phyloP scores from a whole-genome alignment of 805 yeast species.

The Nakazawaea ishiwadae region DNA sequence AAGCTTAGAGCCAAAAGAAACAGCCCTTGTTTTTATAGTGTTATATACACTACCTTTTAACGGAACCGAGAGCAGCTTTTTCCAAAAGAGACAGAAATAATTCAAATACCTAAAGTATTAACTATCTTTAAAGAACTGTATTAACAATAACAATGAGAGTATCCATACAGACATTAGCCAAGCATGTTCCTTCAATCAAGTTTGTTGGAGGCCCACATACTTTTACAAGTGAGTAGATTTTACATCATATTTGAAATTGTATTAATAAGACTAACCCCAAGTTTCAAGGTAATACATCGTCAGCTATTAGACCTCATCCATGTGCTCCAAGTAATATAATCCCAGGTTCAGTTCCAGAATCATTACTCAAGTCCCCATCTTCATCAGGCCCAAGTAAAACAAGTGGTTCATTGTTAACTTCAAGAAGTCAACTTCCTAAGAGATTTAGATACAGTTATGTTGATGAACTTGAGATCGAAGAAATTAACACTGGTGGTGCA shows the following conservation, averaged over 20 bases:
- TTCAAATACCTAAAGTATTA: too few species aligned
- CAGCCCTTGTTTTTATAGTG: too few species aligned
- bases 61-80: too few species aligned
- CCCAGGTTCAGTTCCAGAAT: slow-evolving; percentile 17
- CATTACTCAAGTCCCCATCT: too few species aligned
- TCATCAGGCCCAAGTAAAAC: too few species aligned
- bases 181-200: slow-evolving; percentile 69
- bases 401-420: slow-evolving; percentile 26
- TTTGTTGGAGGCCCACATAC: slow-evolving; percentile 81
- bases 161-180: slow-evolving; percentile 23
- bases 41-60: too few species aligned
- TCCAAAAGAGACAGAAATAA: too few species aligned
- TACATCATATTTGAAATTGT: too few species aligned
- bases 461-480: slow-evolving; percentile 68
- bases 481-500: slow-evolving; percentile 83
- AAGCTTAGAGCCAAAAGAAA: too few species aligned
- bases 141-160: slow-evolving; percentile 25
- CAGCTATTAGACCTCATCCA: slow-evolving; percentile 25
- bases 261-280: neutral
- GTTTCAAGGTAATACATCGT: neutral
- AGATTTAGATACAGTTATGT: slow-evolving; percentile 68
- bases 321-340: slow-evolving; percentile 31
- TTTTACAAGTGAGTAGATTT: slow-evolving; percentile 35
- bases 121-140: too few species aligned
- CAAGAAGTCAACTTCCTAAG: slow-evolving; percentile 64